A percentile compares a stretch with the other conserved stretches of the same genome.
Conservation (phyloP, 1,284 basidiomycete genomes). For the Athelia psychrophila region DNA sequence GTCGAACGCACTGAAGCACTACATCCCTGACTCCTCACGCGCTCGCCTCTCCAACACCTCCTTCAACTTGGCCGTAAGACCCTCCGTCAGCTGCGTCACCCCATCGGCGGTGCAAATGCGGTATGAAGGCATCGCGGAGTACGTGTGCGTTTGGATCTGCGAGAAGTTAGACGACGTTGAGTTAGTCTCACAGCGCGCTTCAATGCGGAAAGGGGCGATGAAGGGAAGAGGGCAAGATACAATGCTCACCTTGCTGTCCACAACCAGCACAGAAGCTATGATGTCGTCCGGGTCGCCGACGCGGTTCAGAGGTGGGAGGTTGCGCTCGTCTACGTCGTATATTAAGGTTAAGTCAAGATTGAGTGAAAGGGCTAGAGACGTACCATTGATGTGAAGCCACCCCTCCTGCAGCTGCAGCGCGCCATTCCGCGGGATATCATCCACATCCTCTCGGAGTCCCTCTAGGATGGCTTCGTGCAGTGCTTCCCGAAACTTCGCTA, state of each 20-base stretch:
- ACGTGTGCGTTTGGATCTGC: constrained; percentile 68
- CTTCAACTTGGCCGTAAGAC: constrained; percentile 48
- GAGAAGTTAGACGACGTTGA: not conserved
- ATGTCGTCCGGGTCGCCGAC: constrained; percentile 82
- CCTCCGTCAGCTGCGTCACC: constrained; percentile 58
- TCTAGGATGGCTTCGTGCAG: constrained; percentile 57
- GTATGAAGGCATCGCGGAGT: constrained; percentile 79
- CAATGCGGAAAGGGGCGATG: not conserved
- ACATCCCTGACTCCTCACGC: too few relatives aligned
- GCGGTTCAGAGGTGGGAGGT: constrained; percentile 65
- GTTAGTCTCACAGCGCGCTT: not conserved
- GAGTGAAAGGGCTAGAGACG: constrained; percentile 14
- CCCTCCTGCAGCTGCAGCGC: constrained; percentile 65
- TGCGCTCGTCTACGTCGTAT: constrained; percentile 53
- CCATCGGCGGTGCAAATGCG: constrained; percentile 73
- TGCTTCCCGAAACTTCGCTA: constrained; percentile 56
- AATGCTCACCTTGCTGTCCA: constrained; percentile 57
- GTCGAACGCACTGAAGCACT: too few relatives aligned
- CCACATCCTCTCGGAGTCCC: constrained; percentile 52
- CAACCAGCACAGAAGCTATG: constrained; percentile 68
- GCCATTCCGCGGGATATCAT: constrained; percentile 62
- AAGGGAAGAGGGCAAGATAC: constrained; percentile 1
- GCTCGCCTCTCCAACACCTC: too few relatives aligned
- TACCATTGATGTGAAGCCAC: constrained; percentile 85
- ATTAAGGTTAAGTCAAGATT: not conserved